These are phyloP conservation scores for Acmispon strigosus DNA, from an alignment of 306 rosid genomes.

Conservation along the genomic window DNA sequence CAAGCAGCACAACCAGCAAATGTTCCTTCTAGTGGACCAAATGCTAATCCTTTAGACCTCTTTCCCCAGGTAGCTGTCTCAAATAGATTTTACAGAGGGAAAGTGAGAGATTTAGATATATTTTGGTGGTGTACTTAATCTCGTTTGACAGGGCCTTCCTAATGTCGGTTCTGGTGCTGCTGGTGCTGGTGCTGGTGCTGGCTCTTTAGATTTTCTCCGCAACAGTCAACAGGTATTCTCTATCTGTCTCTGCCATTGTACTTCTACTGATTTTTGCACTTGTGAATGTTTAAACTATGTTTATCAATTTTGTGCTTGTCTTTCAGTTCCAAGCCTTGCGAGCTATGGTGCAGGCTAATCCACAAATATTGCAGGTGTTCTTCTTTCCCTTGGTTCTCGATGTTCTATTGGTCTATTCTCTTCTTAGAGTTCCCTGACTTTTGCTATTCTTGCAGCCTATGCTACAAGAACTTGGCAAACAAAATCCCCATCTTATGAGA, in stretches of 20 bases:
- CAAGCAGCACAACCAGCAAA: conserved; percentile 62
- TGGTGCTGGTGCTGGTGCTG: conserved; percentile 82
- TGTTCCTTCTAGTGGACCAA: conserved; percentile 65
- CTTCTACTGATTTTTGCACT: not conserved
- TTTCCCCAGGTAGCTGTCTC: conserved; percentile 69
- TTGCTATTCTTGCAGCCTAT: conserved; percentile 66
- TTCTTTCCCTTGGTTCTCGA: not conserved
- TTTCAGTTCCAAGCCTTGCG: conserved; percentile 84
- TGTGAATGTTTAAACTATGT: not conserved
- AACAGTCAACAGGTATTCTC: conserved; percentile 73
- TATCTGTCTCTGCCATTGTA: not conserved
- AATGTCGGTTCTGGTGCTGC: conserved; percentile 59
- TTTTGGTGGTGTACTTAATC: not conserved
- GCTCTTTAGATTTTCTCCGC: conserved; percentile 79
- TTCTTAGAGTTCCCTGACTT: not conserved
- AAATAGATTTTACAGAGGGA: not conserved
- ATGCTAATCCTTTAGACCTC: conserved; percentile 87
- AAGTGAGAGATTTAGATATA: no score
- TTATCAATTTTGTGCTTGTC: not conserved
- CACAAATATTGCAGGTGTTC: conserved; percentile 91
- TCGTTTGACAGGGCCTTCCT: conserved; percentile 68
- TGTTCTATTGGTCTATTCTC: not conserved
- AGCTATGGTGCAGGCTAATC: conserved; percentile 92
- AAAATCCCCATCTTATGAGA: conserved; percentile 90
- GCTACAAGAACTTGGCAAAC: conserved; percentile 97